phyloP scores from a whole-genome alignment of 2,329 filamentous ascomycete species.

The Trichoderma citrinoviride region DNA sequence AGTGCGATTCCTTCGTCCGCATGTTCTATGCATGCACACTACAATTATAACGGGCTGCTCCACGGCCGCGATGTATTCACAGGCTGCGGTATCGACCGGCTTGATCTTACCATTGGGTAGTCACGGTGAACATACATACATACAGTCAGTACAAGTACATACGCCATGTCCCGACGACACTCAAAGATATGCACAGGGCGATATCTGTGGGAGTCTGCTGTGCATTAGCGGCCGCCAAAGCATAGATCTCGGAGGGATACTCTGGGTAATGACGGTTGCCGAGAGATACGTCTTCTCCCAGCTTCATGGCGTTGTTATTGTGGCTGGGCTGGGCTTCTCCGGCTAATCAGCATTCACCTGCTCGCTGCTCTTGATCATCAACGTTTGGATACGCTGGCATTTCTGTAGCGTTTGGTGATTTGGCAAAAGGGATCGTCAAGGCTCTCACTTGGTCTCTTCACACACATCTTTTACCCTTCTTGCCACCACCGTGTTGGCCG shows the following conservation, averaged over 20 bases:
- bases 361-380: not conserved
- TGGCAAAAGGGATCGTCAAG: not conserved
- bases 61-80: not conserved
- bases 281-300: conserved; percentile 27
- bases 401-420: not conserved
- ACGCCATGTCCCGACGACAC: conserved; percentile 3
- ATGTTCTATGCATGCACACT: conserved; percentile 2
- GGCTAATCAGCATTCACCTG: not conserved
- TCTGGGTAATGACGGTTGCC: conserved; percentile 30
- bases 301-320: not conserved
- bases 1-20: conserved; percentile 6
- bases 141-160: not conserved
- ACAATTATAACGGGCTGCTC: not conserved
- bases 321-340: not conserved
- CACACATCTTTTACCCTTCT: conserved; percentile 26
- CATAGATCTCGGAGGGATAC: conserved; percentile 35
- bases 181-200: conserved; percentile 11
- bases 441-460: conserved; percentile 23
- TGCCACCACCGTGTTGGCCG: conserved; percentile 28
- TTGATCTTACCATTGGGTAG: not conserved
- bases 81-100: not conserved
- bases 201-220: conserved; percentile 22
- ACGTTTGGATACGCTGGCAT: not conserved
- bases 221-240: conserved; percentile 38
- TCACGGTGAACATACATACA: not conserved